Evolutionary conservation across 2,329 filamentous ascomycete species (phyloP), one percentile per base, ranked within the genome.

Genomic region (Calonectria fujianensis): DNA sequence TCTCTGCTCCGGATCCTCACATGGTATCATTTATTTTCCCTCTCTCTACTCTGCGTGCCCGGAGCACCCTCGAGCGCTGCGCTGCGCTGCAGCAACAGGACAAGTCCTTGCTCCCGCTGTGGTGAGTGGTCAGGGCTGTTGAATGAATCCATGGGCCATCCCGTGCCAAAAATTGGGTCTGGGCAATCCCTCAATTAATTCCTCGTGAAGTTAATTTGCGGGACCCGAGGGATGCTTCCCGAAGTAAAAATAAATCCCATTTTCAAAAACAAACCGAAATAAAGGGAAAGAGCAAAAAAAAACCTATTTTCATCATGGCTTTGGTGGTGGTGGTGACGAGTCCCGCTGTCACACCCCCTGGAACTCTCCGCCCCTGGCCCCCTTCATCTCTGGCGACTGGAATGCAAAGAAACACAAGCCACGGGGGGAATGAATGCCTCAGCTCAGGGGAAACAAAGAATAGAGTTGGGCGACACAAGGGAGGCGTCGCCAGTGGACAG

Each of bases 101-200:
- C 65, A 41, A 14, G n/a, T 54, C 32, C 61, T n/a, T 65, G 39
- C 16, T 16, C 39, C 39, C 27, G 39, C 61, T 24, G 31, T 35
- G 61, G 61, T 65, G 39, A 65, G 61, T 48, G 61, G 61, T 31
- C 48, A 54, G 45, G n/a, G 65, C 65, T 68, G 65, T 54, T 51
- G 57, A 54, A 68, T 27, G 48, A 61, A 68, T 68, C 52, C 66
- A 69, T 35, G 66, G 66, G 39, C 51, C 50, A 69, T 69, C 66
- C 66, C 66, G 45, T 51, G 66, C 50, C 39, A 59, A 69, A 59
- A 59, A 59, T 37, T 50, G 69, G 69, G 39, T 32, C 61, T 51
- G 50, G 48, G 48, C 35, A 57, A 65, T 70, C 69, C 69, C 37
- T 54, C 54, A 70, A 70, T 64, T 63, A 65, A 64, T 54, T 51